Percentiles rank a stretch among this genome's conserved stretches.
phyloP scores from a whole-genome alignment of 2,329 filamentous ascomycete genomes.

The Calonectria leucothoes region DNA sequence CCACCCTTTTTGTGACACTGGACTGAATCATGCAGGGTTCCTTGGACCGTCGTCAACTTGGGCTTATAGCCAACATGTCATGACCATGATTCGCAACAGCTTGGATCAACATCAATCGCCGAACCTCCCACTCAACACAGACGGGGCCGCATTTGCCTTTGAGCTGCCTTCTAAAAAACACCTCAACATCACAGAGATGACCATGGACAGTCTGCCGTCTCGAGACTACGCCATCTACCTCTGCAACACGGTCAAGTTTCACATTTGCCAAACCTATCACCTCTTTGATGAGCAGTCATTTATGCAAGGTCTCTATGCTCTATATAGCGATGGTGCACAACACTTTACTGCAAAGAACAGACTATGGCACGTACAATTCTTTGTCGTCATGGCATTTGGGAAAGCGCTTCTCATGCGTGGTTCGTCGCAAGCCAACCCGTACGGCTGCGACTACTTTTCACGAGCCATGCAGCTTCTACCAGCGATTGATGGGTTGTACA shows the following conservation, averaged over 20 bases:
- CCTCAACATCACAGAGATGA: not conserved
- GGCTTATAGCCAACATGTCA: conserved; percentile 23
- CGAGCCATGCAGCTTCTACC: conserved; percentile 14
- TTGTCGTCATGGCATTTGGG: conserved; percentile 17
- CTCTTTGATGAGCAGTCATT: conserved; percentile 18
- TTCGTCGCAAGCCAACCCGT: not conserved
- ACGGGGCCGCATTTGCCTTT: conserved; percentile 14
- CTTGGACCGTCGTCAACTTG: conserved; percentile 22
- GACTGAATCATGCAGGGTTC: not conserved
- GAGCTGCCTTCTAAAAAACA: not conserved
- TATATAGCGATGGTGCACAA: not conserved
- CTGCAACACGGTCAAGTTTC: conserved; percentile 21
- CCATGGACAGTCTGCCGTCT: conserved; percentile 10
- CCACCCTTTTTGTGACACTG: too few species aligned
- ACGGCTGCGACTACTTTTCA: conserved; percentile 12
- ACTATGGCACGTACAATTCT: conserved; percentile 18
- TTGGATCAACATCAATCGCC: conserved; percentile 9
- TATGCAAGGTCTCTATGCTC: not conserved
- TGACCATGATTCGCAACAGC: conserved; percentile 12
- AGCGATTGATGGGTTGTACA: conserved; percentile 2
- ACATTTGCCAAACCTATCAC: conserved; percentile 20
- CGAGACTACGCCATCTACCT: conserved; percentile 20
- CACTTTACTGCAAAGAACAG: not conserved
- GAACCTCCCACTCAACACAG: conserved; percentile 5
- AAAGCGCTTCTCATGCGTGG: conserved; percentile 12